Evolutionary conservation across 805 yeast genomes (phyloP), one percentile per base, ranked within the genome.

Genomic region (Saturnispora sanitii): DNA sequence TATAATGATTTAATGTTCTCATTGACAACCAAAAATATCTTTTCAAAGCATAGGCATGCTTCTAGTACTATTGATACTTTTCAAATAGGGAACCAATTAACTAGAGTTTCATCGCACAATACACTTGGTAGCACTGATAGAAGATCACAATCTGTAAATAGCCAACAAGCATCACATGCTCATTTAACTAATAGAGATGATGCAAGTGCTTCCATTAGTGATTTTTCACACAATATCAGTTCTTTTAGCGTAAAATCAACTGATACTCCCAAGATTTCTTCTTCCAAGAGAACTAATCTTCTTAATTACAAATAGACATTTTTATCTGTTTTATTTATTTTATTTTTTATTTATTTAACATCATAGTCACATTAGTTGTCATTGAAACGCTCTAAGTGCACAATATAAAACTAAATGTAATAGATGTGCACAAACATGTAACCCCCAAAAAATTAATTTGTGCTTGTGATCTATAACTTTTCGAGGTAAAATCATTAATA

Each of bases 1-100:
- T 40, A 52, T 35, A 45, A 46, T 21, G 41, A 41, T 25, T 35
- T 52, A 25, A 45, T 50, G 46, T 20, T 42, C 16, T 45, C 48
- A 1, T 41, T 51, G 29, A 43, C 50, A 15, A 31, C 45, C n/a
- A 41, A 42, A 12, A 45, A 45, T 18, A 42, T 45, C 17, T 40
- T 44, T 31, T 50, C 53, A 1, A 45, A 42, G 16, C 43, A 38
- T 21, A 46, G 49, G 33, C 36, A 21, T 23, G 19, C 27, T n/a
- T n/a, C n/a, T 3, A 25, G 37, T 13, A 13, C 11, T 17, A 25
- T 21, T n/a, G 33, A 25, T 8, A 35, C 27, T 16, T 35, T 35
- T 29, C 35, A 40, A 6, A 27, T 19, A 12, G 34, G n/a, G 13
- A 29, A 21, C 22, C 39, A 40, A 18, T 20, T 39, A 5, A 39